Conservation (phyloP, 352 stramenopile species). For the Blastocystis sp. region DNA sequence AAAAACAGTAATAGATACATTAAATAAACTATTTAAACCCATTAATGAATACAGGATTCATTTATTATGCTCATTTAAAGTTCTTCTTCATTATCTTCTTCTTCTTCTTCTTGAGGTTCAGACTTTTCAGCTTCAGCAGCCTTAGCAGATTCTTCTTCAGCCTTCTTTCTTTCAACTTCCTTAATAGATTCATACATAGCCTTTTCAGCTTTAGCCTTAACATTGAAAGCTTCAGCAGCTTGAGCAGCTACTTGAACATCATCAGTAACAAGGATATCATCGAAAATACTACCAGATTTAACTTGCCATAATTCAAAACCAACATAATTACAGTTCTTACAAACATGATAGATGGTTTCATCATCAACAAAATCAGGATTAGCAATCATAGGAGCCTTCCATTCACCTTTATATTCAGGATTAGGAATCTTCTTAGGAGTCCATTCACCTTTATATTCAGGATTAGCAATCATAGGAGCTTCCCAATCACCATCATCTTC, state of each 20-base stretch:
- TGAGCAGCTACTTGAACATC: conserved; percentile 69
- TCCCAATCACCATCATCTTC: conserved; percentile 97
- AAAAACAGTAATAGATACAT: too few relatives aligned
- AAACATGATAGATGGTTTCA: conserved; percentile 73
- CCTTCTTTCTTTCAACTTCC: conserved; percentile 48
- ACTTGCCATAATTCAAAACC: conserved; percentile 98
- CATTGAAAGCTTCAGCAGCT: conserved; percentile 62
- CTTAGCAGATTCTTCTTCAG: conserved; percentile 45
- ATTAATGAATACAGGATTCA: too few relatives aligned
- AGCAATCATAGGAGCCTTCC: conserved; percentile 76
- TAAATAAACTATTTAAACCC: too few relatives aligned
- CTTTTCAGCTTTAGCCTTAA: conserved; percentile 81
- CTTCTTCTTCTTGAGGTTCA: conserved; percentile 38
- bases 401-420: conserved; percentile 91
- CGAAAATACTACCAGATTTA: conserved; percentile 88
- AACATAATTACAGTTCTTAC: conserved; percentile 75
- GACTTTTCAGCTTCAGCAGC: conserved; percentile 38
- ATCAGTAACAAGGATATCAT: conserved; percentile 95
- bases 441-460: conserved; percentile 94
- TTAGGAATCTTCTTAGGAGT: conserved; percentile 89
- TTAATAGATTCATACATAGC: conserved; percentile 61
- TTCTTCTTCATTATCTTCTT: conserved; percentile 37
- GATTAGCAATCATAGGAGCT: conserved; percentile 72
- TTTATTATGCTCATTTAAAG: conserved; percentile 40
- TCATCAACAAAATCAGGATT: conserved; percentile 91